Evolutionary conservation across 257 asterid species (phyloP), one percentile per base, ranked within the genome.

Genomic region (Dorcoceras hygrometricum): DNA sequence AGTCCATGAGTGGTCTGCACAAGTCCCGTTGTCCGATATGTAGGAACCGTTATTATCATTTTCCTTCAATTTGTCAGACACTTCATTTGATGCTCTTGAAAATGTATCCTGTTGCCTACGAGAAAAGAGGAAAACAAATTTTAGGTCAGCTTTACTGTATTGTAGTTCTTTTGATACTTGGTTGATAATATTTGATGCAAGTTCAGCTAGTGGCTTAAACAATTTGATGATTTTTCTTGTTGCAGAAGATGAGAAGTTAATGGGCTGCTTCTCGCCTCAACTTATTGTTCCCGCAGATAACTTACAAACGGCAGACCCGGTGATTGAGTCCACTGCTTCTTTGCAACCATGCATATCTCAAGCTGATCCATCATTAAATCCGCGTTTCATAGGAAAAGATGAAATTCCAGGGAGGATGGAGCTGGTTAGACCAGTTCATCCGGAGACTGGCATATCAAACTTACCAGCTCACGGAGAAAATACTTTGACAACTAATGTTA

Each of bases 11-110:
- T 69, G 65, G 62, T 20, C 27, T 73, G 16, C 76, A 63, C 71
- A 74, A 77, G 73, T 81, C 90, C 50, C 72, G 51, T 34, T 84
- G 90, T 68, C 87, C 90, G 14, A 50, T 77, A 28, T 84, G 87
- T 71, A 62, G 90, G 77, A 76, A 74, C 55, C 75, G 65, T n/a
- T 84, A 81, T 77, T 60, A 67, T 71, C 82, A 84, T 67, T 82
- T 84, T 56, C 87, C 90, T 7, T 70, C 22, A 59, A 72, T 84
- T 34, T 82, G 90, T 55, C 79, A 73, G 71, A 75, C 61, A 67
- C 76, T 82, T 51, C 90, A 82, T 79, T 71, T 80, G 61, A 63
- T 84, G 71, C 79, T 84, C n/a, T 43, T 62, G 60, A 84, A 84
- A 66, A 48, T 84, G 75, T 79, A 78, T 69, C 90, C 87, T 5